Percentiles rank a stretch among this genome's conserved stretches.
These are phyloP conservation scores for Naganishia sp. DNA, from an alignment of 1,284 basidiomycete species.

Conservation along the genomic window DNA sequence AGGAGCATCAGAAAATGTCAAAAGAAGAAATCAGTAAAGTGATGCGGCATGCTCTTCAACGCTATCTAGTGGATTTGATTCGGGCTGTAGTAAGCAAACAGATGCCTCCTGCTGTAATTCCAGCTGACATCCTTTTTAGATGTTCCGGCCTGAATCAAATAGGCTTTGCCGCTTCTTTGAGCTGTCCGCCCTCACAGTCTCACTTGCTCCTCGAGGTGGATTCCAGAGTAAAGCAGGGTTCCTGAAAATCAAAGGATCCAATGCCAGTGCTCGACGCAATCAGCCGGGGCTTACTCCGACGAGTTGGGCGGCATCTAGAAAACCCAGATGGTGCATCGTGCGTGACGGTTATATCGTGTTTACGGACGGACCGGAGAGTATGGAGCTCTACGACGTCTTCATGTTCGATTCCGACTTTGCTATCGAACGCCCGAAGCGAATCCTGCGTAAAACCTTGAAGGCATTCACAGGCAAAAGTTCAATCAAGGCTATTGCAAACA, in stretches of 20 bases:
- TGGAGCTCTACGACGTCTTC: conserved; percentile 88
- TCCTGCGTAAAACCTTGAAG: conserved; percentile 49
- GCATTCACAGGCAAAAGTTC: conserved; percentile 39
- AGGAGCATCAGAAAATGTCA: conserved; percentile 58
- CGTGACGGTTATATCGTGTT: conserved; percentile 90
- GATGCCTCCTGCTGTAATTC: neutral
- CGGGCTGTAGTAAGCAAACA: conserved; percentile 71
- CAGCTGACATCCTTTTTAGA: conserved; percentile 58
- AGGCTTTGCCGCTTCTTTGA: conserved; percentile 93
- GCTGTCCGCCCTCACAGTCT: conserved; percentile 82
- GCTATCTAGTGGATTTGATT: conserved; percentile 85
- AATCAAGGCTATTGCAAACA: conserved; percentile 27
- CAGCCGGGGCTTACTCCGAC: conserved; percentile 52
- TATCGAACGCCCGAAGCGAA: conserved; percentile 63
- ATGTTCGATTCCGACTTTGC: conserved; percentile 86
- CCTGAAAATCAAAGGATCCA: conserved; percentile 59
- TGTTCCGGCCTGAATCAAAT: conserved; percentile 95
- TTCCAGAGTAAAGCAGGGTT: conserved; percentile 82
- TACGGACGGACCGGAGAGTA: conserved; percentile 82
- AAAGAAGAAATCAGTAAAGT: conserved; percentile 74
- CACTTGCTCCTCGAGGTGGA: conserved; percentile 80
- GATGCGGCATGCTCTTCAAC: conserved; percentile 79
- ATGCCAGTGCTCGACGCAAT: conserved; percentile 56
- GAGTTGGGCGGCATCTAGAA: conserved; percentile 67
- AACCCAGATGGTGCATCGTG: conserved; percentile 88